Evolutionary conservation across 1,139 yeast species (phyloP).

Genomic region (Yamadazyma blattariae): DNA sequence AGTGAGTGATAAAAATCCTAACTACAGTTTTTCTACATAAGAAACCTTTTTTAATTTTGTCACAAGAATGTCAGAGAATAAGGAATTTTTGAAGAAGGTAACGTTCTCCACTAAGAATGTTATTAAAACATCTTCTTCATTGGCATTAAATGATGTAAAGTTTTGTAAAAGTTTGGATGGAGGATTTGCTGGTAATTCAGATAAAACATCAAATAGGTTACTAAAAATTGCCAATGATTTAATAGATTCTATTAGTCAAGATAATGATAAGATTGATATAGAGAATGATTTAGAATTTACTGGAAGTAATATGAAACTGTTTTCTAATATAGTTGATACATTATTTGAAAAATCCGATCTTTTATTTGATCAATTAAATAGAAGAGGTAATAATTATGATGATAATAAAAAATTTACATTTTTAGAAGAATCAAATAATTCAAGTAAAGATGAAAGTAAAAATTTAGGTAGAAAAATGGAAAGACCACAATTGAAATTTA

Average conservation of each 20-base stretch:
- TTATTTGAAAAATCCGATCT: constrained; percentile 72
- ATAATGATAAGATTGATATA: constrained; percentile 20
- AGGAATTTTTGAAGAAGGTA: constrained; percentile 3
- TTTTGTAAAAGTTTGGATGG: constrained; percentile 72
- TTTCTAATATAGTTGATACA: constrained; percentile 64
- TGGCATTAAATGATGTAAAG: constrained; percentile 77
- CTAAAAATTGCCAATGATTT: constrained; percentile 54
- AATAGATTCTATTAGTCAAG: constrained; percentile 32
- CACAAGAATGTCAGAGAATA: background rate
- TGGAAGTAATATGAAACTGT: constrained; percentile 54
- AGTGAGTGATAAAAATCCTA: background rate
- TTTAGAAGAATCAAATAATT: constrained; percentile 42
- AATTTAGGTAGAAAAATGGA: constrained; percentile 45
- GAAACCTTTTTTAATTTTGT: too few relatives aligned
- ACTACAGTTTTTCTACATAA: too few relatives aligned
- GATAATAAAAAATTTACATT: constrained; percentile 28
- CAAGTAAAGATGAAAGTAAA: constrained; percentile 22
- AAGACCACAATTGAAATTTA: constrained; percentile 75
- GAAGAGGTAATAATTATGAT: constrained; percentile 10
- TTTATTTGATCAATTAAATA: constrained; percentile 46
- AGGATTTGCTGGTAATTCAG: constrained; percentile 40
- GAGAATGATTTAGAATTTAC: constrained; percentile 36
- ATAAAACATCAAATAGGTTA: constrained; percentile 42
- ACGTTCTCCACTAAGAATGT: constrained; percentile 25
- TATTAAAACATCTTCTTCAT: constrained; percentile 66